A percentile compares a stretch with the other conserved stretches of the same genome.
These are phyloP conservation scores for Cladophialophora immunda DNA, from an alignment of 2,329 filamentous ascomycete genomes.

Conservation along the genomic window DNA sequence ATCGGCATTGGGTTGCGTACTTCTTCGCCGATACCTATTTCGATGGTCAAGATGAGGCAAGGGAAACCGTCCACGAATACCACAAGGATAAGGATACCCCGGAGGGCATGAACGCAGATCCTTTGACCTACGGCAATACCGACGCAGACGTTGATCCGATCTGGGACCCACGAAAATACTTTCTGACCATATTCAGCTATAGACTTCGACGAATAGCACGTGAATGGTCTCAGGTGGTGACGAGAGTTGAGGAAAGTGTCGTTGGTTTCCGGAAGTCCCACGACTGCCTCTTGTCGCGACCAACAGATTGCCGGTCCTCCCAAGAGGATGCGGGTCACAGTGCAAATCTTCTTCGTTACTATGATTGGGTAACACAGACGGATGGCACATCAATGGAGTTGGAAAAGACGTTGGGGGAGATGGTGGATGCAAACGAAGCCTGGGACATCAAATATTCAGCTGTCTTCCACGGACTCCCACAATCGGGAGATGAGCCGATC, in stretches of 20 bases:
- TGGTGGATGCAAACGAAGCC: neutral
- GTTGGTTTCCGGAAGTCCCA: neutral
- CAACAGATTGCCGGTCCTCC: neutral
- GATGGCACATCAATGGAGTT: neutral
- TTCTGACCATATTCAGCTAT: neutral
- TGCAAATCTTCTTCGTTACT: neutral
- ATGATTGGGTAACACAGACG: neutral
- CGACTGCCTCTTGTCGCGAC: neutral
- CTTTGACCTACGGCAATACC: slow-evolving; percentile 4
- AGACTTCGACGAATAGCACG: neutral
- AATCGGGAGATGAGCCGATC: neutral
- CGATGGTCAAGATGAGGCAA: neutral
- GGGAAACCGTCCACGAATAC: slow-evolving; percentile 14
- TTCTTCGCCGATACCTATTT: slow-evolving; percentile 14
- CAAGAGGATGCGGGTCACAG: neutral
- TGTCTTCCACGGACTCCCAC: neutral
- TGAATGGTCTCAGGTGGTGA: neutral
- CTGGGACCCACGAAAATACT: slow-evolving; percentile 1
- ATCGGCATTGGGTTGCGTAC: slow-evolving; percentile 6
- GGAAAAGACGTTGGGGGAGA: neutral
- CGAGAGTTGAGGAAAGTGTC: neutral
- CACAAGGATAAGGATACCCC: neutral
- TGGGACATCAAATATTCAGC: neutral
- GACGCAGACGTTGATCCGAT: neutral
- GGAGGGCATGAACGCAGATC: neutral